Base-by-base conservation (phyloP, 1,284 basidiomycete species). In the Trametes sp. region DNA sequence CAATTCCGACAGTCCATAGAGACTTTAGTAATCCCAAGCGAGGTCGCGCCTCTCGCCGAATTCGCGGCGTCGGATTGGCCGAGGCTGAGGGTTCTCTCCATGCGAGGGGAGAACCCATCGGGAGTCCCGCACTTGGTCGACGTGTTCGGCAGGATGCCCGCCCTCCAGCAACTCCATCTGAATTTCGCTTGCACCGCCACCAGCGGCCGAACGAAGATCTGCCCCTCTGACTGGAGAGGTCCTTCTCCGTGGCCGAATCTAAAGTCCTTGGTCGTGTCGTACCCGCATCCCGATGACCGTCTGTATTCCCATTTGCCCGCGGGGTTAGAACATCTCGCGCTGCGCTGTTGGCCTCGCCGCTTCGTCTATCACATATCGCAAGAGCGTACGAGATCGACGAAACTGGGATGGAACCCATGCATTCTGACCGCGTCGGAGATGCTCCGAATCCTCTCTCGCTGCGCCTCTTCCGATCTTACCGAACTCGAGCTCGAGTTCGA, bases 281-380 rank as follows among this genome's bases (percentile, higher is more conserved):
- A 38, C 23, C 57, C 57, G 29, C 31, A 54, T 14, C 57, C 41
- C 4, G 23, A n/a, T 4, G 57, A 59, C 26, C 42, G 31, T 2
- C 28, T 54, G 5, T 59, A 53, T 35, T 45, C 57, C 4, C 26
- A 35, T 19, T 35, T 59, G 19, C 51, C 57, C 8, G 36, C 42
- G 2, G 26, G 36, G 3, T 29, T 59, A 24, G 42, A 24, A 6
- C 19, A 13, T 42, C 23, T 59, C 10, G 23, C 42, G 23, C 35
- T 59, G 24, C 51, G 50, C n/a, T 53, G 45, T 26, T 59, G 44
- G 42, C 57, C 57, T 21, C 57, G 57, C 19, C 52, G 52, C 23
- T 54, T 48, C 21, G 9, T 58, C 2, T 29, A 33, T 2, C 8
- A 41, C 8, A 24, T 36, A 14, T 16, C n/a, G 9, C 55, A 33